Base-by-base conservation (phyloP, 2,329 filamentous ascomycete species). In the Cladosporium sp. region DNA sequence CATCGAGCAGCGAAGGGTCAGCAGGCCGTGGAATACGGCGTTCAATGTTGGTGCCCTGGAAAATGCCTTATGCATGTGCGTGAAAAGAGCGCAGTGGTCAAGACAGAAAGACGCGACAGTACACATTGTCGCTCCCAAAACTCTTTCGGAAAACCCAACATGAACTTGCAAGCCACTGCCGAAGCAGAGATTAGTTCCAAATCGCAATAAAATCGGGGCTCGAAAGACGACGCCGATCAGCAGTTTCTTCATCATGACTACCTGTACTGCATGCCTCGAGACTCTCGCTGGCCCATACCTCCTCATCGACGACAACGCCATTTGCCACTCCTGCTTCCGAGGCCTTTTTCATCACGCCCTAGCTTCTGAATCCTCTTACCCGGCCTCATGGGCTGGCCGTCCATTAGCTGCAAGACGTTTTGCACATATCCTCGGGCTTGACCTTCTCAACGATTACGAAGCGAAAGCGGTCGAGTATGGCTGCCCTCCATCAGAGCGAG, bases 321-420 rank as follows among this genome's bases (percentile, higher is more conserved):
- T 58, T 42, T 63, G 61, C 54, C 32, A 56, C 37, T 7, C 12
- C 50, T 63, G 61, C 54, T 52, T 63, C 48, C 48, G 22, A 19
- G 36, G 52, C 19, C 60, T 61, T 25, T 64, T 64, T 56, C 28
- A 20, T 12, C 51, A 58, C 19, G 57, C 62, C 20, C 35, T 58
- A 12, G 24, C 34, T 17, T 37, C 57, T 53, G 62, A 64, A 45
- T 20, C 47, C 28, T 56, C 58, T 47, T 62, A 57, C 36, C 61
- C 62, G 17, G 55, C 61, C 19, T 36, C 36, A 17, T 64, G 60
- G 61, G 62, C 44, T 35, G 13, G 20, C 28, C n/a, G 53, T 2
- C 28, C 44, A 2, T 59, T 62, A 28, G 42, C 60, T 5, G 24
- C 56, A 13, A n/a, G 34, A 36, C 42, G 49, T 36, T 59, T 49